Conservation (phyloP, 805 yeast species). For the Wickerhamomyces subpelliculosus region DNA sequence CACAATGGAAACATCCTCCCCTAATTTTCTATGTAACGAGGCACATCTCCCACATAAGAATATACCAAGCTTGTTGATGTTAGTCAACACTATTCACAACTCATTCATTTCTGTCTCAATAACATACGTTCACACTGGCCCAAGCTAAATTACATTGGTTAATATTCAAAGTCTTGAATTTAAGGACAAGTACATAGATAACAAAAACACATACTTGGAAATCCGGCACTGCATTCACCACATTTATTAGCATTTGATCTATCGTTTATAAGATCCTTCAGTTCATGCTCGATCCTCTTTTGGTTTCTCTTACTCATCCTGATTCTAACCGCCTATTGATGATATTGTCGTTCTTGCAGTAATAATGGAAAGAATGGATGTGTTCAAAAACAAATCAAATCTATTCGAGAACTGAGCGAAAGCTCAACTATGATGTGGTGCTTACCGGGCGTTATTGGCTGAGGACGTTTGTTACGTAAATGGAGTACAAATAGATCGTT, state of each 20-base stretch:
- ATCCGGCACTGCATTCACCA: conserved; percentile 67
- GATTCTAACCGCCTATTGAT: too few relatives aligned
- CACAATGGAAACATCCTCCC: conserved; percentile 53
- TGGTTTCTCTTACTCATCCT: conserved; percentile 34
- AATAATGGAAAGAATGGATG: too few relatives aligned
- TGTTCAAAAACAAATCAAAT: too few relatives aligned
- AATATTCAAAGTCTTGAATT: neutral
- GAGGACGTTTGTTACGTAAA: too few relatives aligned
- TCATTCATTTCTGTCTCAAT: conserved; percentile 10
- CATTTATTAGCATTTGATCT: conserved; percentile 61
- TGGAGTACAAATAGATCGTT: too few relatives aligned
- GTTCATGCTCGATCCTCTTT: conserved; percentile 39
- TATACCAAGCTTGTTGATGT: conserved; percentile 60
- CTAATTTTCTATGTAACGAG: conserved; percentile 62
- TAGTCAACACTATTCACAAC: neutral
- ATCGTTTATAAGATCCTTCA: conserved; percentile 53
- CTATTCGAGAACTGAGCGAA: too few relatives aligned
- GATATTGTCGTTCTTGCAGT: too few relatives aligned
- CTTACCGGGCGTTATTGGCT: too few relatives aligned
- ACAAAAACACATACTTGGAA: conserved; percentile 47
- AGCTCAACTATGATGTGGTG: too few relatives aligned
- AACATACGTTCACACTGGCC: conserved; percentile 24
- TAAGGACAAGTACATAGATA: too few relatives aligned
- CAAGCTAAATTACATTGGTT: conserved; percentile 17
- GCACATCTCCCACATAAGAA: conserved; percentile 85